A percentile compares a stretch with the other conserved stretches of the same genome.
phyloP scores from a whole-genome alignment of 345 rosid species.

The Brassica carinata region DNA sequence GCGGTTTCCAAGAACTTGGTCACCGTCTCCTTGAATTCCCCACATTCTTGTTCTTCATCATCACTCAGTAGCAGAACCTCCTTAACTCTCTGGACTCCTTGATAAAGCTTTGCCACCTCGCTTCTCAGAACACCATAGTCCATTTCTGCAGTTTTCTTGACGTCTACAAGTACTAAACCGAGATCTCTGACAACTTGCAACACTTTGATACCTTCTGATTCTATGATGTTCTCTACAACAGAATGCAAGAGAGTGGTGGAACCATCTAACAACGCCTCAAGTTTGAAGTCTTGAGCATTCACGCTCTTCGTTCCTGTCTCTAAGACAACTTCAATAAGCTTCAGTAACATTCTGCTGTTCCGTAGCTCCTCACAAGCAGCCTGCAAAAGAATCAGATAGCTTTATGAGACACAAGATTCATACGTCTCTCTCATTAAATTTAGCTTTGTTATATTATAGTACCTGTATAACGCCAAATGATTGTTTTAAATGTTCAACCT shows the following conservation, averaged over 20 bases:
- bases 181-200: conserved; percentile 23
- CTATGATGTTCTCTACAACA: conserved; percentile 65
- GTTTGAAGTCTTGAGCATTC: conserved; percentile 72
- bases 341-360: conserved; percentile 62
- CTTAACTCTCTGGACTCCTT: conserved; percentile 53
- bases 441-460: neutral
- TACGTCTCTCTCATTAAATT: neutral
- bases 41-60: conserved; percentile 27
- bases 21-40: conserved; percentile 60
- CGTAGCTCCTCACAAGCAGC: conserved; percentile 62
- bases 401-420: neutral
- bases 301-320: conserved; percentile 66
- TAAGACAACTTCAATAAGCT: conserved; percentile 68
- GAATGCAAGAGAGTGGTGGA: conserved; percentile 67
- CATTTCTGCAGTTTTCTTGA: conserved; percentile 34
- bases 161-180: conserved; percentile 19
- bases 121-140: conserved; percentile 26
- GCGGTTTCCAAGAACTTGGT: conserved; percentile 62
- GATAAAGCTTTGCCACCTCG: neutral
- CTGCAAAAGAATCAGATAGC: conserved; percentile 42
- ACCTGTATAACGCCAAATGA: conserved; percentile 33
- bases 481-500: neutral
- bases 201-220: conserved; percentile 56
- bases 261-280: conserved; percentile 68
- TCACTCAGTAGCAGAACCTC: conserved; percentile 48